Evolutionary conservation across 2,329 filamentous ascomycete species (phyloP), one percentile per base, ranked within the genome.

Genomic region (Akanthomyces lecanii): DNA sequence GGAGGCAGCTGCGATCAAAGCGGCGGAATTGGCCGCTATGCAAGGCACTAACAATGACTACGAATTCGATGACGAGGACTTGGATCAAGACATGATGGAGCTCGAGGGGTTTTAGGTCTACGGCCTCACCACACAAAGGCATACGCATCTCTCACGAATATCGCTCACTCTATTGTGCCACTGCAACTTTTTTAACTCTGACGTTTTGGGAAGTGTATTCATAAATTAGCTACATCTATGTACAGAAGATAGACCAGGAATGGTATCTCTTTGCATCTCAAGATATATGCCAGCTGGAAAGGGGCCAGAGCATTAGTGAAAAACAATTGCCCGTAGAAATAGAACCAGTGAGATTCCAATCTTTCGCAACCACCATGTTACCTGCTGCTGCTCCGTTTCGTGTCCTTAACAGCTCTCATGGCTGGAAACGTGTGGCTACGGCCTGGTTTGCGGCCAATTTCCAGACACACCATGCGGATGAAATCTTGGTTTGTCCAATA

Each of bases 401-500:
- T 71, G 7, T 74, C 71, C 73, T 89, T 89, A 8, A 81, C 75
- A 12, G 85, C 86, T 67, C 82, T 81, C 80, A 89, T 83, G 7
- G 78, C 79, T 1, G 81, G 81, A 54, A 89, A 69, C 0, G 84
- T 82, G 66, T 83, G 75, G 3, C 83, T 79, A 67, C 84, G 86
- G 0, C 94, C 93, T 5, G 86, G 83, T 67, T 81, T 81, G 66
- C 94, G 81, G 3, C 93, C 93, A 68, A 96, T 87, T 76, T 99
- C 95, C 38, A 94, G 81, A 50, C 96, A 96, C 56, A 98, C 77
- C 80, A 98, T 88, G 51, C 93, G 81, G n/a, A 96, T 88, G 73
- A 99, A 93, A 72, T 98, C 95, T 33, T 81, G 85, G 69, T 90
- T 87, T 2, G 86, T 83, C 95, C 95, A 99, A 75, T 99, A 99